Base-by-base conservation (phyloP, 805 yeast species). In the Lipomyces sp. region DNA sequence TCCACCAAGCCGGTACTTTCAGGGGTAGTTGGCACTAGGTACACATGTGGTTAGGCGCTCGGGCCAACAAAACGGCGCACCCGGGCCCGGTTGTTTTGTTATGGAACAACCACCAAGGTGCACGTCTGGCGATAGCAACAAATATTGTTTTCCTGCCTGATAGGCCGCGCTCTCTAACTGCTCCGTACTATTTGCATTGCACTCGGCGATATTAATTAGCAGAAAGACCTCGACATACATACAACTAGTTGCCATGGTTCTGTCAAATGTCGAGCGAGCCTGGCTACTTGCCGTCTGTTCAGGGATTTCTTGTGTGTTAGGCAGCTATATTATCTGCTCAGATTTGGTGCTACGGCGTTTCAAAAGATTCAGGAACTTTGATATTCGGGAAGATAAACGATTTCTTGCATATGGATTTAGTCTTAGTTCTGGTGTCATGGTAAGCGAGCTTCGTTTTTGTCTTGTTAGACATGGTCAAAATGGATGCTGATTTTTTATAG, bases 391-490 rank as follows among this genome's bases (percentile, higher is more conserved):
- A 63, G 87, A 89, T 74, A 85, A 88, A 48, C 77, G 79, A 13
- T 87, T 93, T 74, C 82, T 94, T 67, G 87, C 90, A 51, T 87
- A 87, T 42, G 89, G 96, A 1, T 82, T 94, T 35, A 85, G 95
- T 0, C 77, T 93, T 59, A 87, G 93, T 70, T 82, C 94, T 0
- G 98, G 99, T 0, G 90, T 96, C 33, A 82, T 94, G 76, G 65
- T 88, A 45, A 18, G 53, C 8, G n/a, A 42, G 4, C 15, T 18
- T 37, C 33, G 24, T 24, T 24, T 51, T 13, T 13, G 39, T 37
- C 8, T 37, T 37, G 39, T 37, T 37, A 10, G 39, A n/a, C 54
- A 1, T 4, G 54, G 24, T 51, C 10, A 51, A 24, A 48, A 3
- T 18, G 54, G 54, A 7, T 34, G 33, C 11, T 51, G 34, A 51